Percentiles rank a stretch among this genome's conserved stretches.
These are phyloP conservation scores for Endotrypanum monterogeii DNA, from an alignment of 208 protist genomes.

Conservation along the genomic window DNA sequence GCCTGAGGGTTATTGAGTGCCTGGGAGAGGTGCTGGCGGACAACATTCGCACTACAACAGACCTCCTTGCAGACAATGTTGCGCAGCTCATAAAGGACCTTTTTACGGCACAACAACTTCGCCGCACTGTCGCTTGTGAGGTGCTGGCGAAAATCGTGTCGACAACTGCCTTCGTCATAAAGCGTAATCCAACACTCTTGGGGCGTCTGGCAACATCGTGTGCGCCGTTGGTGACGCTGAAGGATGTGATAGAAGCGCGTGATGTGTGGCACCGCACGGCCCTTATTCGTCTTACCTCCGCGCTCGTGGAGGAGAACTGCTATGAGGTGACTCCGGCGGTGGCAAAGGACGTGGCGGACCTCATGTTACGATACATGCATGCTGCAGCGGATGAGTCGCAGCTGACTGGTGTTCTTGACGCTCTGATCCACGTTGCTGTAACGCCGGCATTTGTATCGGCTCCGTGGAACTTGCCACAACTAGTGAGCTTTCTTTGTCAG, in stretches of 20 bases:
- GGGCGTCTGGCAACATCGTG: conserved; percentile 61
- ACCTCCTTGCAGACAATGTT: conserved; percentile 60
- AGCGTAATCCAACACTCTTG: conserved; percentile 69
- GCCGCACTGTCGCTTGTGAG: conserved; percentile 63
- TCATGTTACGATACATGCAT: conserved; percentile 51
- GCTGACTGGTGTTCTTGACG: conserved; percentile 60
- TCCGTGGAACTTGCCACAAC: conserved; percentile 57
- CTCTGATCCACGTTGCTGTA: conserved; percentile 47
- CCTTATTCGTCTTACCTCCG: conserved; percentile 55
- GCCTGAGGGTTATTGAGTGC: conserved; percentile 39
- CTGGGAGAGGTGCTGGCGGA: conserved; percentile 68
- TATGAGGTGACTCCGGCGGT: conserved; percentile 66
- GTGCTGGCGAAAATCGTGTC: conserved; percentile 71
- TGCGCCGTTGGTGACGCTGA: conserved; percentile 49
- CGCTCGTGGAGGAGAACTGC: conserved; percentile 71
- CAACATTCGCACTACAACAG: conserved; percentile 73
- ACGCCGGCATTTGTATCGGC: conserved; percentile 52
- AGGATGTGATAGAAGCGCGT: conserved; percentile 54
- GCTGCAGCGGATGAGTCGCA: conserved; percentile 44
- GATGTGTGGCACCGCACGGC: conserved; percentile 70
- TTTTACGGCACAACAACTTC: conserved; percentile 8
- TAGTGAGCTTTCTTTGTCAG: conserved; percentile 60
- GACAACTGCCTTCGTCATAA: conserved; percentile 57
- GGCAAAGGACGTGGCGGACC: conserved; percentile 41
- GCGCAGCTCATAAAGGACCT: conserved; percentile 34